Evolutionary conservation across 768 basidiomycete genomes (phyloP).

Genomic region (Pisolithus marmoratus): DNA sequence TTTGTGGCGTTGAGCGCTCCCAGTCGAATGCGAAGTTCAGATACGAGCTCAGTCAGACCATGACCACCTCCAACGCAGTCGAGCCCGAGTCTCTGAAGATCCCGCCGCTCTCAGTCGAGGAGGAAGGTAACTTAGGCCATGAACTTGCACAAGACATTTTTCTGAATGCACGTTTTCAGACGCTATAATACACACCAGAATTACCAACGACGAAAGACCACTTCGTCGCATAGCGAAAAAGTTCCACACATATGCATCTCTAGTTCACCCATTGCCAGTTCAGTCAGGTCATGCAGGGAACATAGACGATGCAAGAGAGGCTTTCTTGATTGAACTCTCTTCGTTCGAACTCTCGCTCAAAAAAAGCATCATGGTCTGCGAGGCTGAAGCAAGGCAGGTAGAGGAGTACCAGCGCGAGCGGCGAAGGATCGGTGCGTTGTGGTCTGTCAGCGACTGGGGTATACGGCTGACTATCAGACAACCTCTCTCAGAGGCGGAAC

Average conservation of each 20-base stretch:
- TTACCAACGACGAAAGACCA: constrained; percentile 77
- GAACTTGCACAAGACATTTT: constrained; percentile 8
- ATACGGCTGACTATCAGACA: neutral
- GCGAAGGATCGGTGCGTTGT: constrained; percentile 58
- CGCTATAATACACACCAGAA: constrained; percentile 72
- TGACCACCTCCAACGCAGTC: neutral
- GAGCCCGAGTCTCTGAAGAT: constrained; percentile 22
- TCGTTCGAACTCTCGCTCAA: constrained; percentile 70
- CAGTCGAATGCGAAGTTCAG: no score
- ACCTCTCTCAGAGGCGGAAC: constrained; percentile 55
- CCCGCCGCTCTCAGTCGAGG: constrained; percentile 49
- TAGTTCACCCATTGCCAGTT: constrained; percentile 45
- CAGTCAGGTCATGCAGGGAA: constrained; percentile 23
- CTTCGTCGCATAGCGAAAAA: constrained; percentile 76
- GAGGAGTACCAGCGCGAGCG: constrained; percentile 76
- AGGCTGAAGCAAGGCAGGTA: constrained; percentile 81
- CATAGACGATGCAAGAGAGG: constrained; percentile 70
- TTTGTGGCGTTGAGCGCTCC: neutral
- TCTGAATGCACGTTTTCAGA: constrained; percentile 39
- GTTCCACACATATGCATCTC: constrained; percentile 66
- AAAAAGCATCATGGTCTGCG: constrained; percentile 79
- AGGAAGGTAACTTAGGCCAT: constrained; percentile 45
- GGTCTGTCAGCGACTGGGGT: neutral
- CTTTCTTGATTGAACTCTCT: constrained; percentile 71
- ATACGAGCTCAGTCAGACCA: neutral